Evolutionary conservation across 441 rosid genomes (phyloP), one percentile per base, ranked within the genome.

Genomic region (Erysimum pusillum): DNA sequence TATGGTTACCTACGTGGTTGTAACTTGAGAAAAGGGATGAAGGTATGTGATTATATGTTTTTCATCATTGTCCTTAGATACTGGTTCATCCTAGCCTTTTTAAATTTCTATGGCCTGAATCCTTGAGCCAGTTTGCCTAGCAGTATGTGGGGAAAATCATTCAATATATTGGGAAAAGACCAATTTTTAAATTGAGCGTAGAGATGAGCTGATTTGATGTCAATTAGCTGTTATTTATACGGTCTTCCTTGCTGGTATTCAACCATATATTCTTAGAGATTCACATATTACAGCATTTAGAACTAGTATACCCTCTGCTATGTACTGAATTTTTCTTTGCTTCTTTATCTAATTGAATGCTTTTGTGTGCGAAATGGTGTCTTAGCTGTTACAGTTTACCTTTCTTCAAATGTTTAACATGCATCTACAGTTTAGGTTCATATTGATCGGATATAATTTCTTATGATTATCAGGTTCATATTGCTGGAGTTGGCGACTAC

Each of bases 401-500:
- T 64, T 60, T 66, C 11, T 56, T 74, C 62, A 48, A 73, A 31
- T 72, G 49, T 53, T 57, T 44, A 35, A 52, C 52, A 66, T 36
- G 76, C 28, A 22, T 73, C 65, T 54, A n/a, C n/a, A n/a, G n/a
- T n/a, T n/a, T n/a, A n/a, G n/a, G n/a, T n/a, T n/a, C n/a, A n/a
- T n/a, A n/a, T n/a, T n/a, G n/a, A n/a, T n/a, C n/a, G n/a, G 34
- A 62, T 75, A 71, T 69, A 34, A 67, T 44, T 5, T 38, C 10
- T 32, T 73, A 62, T 82, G 36, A 68, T 67, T 58, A 78, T 75
- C 83, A 95, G 99, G 92, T 95, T 35, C 98, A 95, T 84, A 89
- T 95, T 85, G 96, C 98, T 76, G 99, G 99, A 76, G 98, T 90
- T 84, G 99, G 97, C 42, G 99, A 95, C 81, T 88, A 83, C 69